Percentiles rank a stretch among this genome's conserved stretches.
These are phyloP conservation scores for Akebia trifoliata DNA, from an alignment of 164 flowering plant species.

Conservation along the genomic window DNA sequence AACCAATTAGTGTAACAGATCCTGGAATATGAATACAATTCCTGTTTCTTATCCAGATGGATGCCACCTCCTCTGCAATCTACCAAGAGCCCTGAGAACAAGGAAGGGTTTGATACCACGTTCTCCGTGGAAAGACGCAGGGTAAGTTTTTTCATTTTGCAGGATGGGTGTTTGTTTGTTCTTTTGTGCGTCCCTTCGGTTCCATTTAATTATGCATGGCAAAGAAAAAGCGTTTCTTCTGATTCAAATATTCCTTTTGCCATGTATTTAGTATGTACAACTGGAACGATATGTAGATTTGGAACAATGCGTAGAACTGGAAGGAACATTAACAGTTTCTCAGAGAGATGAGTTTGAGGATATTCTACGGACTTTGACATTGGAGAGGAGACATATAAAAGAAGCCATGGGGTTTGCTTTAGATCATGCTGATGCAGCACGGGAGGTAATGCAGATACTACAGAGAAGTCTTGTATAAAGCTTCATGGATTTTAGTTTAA, in stretches of 20 bases:
- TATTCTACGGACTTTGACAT: constrained; percentile 89
- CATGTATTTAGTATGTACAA: no score
- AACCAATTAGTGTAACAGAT: no score
- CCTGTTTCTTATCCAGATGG: constrained; percentile 76
- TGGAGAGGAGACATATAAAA: constrained; percentile 90
- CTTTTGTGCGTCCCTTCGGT: no score
- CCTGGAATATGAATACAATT: background rate
- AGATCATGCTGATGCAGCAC: constrained; percentile 99
- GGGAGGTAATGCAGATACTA: constrained; percentile 65
- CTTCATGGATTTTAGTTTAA: no score
- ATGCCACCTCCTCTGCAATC: constrained; percentile 79
- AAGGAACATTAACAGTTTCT: constrained; percentile 77
- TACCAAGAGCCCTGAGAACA: constrained; percentile 70
- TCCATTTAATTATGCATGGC: no score
- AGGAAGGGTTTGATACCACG: constrained; percentile 72
- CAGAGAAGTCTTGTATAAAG: no score
- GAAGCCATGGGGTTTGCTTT: constrained; percentile 97
- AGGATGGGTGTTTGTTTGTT: background rate
- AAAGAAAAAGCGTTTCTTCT: no score
- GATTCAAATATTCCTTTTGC: constrained; percentile 7
- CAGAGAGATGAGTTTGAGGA: constrained; percentile 99
- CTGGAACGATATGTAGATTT: no score
- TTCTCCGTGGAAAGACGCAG: constrained; percentile 97
- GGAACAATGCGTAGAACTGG: constrained; percentile 84
- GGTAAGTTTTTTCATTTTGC: constrained; percentile 38